Conservation (phyloP, 306 rosid genomes). For the Trifolium pratense region DNA sequence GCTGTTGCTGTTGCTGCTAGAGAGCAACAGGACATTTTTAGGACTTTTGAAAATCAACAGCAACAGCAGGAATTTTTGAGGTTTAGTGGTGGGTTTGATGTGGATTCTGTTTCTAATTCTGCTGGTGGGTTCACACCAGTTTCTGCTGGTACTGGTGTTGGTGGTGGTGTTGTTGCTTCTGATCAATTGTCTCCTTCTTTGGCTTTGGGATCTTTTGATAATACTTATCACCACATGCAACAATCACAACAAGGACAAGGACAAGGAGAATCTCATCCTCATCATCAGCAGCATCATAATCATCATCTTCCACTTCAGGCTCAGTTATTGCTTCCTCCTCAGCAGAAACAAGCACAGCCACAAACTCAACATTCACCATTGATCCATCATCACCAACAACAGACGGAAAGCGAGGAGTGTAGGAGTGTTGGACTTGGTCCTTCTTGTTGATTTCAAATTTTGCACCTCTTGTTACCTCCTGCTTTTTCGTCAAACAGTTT, state of each 20-base stretch:
- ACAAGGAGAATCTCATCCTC: slow-evolving; percentile 43
- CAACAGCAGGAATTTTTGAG: slow-evolving; percentile 60
- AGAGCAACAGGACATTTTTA: slow-evolving; percentile 71
- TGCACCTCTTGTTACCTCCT: slow-evolving; percentile 40
- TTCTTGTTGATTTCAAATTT: slow-evolving; percentile 54
- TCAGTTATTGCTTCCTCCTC: slow-evolving; percentile 68
- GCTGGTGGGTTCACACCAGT: slow-evolving; percentile 51
- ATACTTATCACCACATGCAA: slow-evolving; percentile 60
- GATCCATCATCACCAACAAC: slow-evolving; percentile 45
- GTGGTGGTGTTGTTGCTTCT: not conserved
- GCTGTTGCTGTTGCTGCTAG: slow-evolving; percentile 65
- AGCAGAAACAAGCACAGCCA: slow-evolving; percentile 52
- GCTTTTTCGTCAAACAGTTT: slow-evolving; percentile 45
- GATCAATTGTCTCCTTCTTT: slow-evolving; percentile 65
- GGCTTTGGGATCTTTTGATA: slow-evolving; percentile 73
- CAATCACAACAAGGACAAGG: slow-evolving; percentile 48
- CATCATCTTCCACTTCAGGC: slow-evolving; percentile 60
- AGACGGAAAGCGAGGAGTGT: slow-evolving; percentile 62
- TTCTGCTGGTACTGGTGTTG: slow-evolving; percentile 1
- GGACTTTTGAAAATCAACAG: slow-evolving; percentile 54
- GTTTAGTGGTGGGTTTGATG: slow-evolving; percentile 66
- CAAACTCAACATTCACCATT: slow-evolving; percentile 51
- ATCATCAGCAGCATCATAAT: slow-evolving; percentile 34
- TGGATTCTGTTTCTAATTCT: slow-evolving; percentile 52
- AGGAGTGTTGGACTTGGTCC: slow-evolving; percentile 74